Evolutionary conservation across 2,329 filamentous ascomycete genomes (phyloP).

Genomic region (Xylariaceae sp.): DNA sequence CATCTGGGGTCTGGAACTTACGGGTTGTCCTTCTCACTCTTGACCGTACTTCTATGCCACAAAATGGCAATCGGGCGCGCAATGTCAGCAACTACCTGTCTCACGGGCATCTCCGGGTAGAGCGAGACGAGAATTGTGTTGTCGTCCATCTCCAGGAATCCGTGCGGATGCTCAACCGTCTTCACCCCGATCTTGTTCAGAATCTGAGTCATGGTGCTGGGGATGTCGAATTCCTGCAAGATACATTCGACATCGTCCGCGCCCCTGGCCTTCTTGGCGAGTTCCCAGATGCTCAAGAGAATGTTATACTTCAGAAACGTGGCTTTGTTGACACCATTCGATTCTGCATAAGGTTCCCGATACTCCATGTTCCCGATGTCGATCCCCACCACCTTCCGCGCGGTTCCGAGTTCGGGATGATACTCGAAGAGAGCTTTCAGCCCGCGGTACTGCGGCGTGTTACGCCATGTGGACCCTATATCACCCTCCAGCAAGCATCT

Average conservation of each 20-base stretch:
- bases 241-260: not conserved
- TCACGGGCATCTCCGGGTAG: constrained; percentile 27
- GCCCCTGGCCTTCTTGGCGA: not conserved
- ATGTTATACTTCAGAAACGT: not conserved
- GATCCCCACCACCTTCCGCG: not conserved
- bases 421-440: not conserved
- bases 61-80: constrained; percentile 32
- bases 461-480: too few relatives aligned
- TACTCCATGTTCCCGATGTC: not conserved
- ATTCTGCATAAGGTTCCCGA: not conserved
- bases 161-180: constrained; percentile 31
- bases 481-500: too few relatives aligned
- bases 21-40: not conserved
- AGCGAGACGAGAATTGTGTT: constrained; percentile 29
- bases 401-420: not conserved
- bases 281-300: not conserved
- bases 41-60: constrained; percentile 13
- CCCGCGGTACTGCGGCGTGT: not conserved
- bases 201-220: not conserved
- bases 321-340: too few relatives aligned
- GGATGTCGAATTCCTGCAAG: not conserved
- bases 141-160: constrained; percentile 32
- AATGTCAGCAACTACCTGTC: constrained; percentile 33
- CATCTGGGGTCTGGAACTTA: not conserved
- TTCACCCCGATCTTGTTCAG: constrained; percentile 24